These are phyloP conservation scores for Graphiopsis chlorocephala DNA, from an alignment of 2,329 filamentous ascomycete genomes.

Conservation along the genomic window DNA sequence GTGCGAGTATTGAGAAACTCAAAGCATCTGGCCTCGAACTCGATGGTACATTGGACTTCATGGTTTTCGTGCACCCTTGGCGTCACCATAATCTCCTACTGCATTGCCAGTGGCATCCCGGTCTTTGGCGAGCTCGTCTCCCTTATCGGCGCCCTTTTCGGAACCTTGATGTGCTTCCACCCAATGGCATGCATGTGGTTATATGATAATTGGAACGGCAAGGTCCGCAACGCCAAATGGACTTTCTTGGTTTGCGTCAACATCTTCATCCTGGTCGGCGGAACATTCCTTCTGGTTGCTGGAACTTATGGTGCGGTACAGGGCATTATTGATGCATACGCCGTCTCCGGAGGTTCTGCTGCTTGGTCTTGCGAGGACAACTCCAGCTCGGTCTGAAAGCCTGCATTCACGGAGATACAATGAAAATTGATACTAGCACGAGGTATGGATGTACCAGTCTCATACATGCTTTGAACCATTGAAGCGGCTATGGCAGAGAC, in stretches of 20 bases:
- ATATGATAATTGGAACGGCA: conserved; percentile 41
- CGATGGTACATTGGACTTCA: conserved; percentile 18
- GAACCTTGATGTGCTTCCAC: conserved; percentile 42
- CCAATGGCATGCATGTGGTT: conserved; percentile 47
- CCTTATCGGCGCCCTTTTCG: conserved; percentile 50
- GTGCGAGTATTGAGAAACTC: conserved; percentile 28
- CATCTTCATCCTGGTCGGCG: conserved; percentile 43
- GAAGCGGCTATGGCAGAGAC: not conserved
- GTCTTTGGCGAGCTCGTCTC: conserved; percentile 50
- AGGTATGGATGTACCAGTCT: not conserved
- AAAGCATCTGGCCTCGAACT: conserved; percentile 25
- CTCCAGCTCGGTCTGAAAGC: conserved; percentile 28
- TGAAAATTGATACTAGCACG: not conserved
- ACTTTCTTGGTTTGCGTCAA: conserved; percentile 36
- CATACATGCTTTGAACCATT: not conserved
- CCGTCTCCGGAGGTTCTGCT: conserved; percentile 34
- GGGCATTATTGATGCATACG: conserved; percentile 38
- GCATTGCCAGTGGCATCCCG: conserved; percentile 51
- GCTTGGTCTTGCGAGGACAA: conserved; percentile 48
- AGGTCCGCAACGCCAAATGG: conserved; percentile 37
- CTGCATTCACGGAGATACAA: not conserved
- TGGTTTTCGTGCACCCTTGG: conserved; percentile 37
- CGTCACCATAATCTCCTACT: conserved; percentile 44
- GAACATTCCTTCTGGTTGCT: conserved; percentile 45
- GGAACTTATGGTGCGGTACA: conserved; percentile 45